Base-by-base conservation (phyloP, 441 rosid species). In the Populus hybrid region DNA sequence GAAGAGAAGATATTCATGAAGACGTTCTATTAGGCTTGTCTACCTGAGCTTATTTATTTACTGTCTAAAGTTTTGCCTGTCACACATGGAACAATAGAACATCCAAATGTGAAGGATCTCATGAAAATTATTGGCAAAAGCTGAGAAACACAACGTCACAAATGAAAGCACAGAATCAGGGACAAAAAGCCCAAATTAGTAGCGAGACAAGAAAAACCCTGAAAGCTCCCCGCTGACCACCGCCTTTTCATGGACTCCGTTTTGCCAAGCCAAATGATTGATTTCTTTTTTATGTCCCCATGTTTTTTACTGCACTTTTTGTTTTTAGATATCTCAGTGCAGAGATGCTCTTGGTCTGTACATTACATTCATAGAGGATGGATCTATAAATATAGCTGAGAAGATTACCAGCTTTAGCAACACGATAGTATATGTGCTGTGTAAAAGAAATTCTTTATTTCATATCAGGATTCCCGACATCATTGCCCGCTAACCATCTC, bases 381-480 rank as follows among this genome's bases (percentile, higher is more conserved):
- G 9, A 21, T 9, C 2, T 65, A 65, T 38, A 6, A 21, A 42
- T 5, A 20, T 2, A 69, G 73, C 50, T 75, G 71, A 42, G 71
- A 28, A 66, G 59, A 42, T 40, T 28, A 28, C 28, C 71, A 26
- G 40, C 45, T 6, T 29, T 18, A 18, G 24, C 42, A 38, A 74
- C 64, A 42, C 42, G 2, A 36, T 75, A 45, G 77, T 20, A 66
- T 75, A 74, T 31, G 28, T 64, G 38, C 23, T 26, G 26, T 16
- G 31, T 29, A 40, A 36, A 74, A 74, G 40, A 42, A 24, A 63
- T 74, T 73, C 36, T 63, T 36, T 24, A 36, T 38, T 73, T 72
- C 28, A 72, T 72, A 26, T 56, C 1, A 64, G 26, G 42, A 14
- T 72, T 72, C 61, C 21, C 21, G 2, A 5, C 74, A 20, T 72